phyloP scores from a whole-genome alignment of 306 rosid genomes.

The Amphicarpaea edgeworthii region DNA sequence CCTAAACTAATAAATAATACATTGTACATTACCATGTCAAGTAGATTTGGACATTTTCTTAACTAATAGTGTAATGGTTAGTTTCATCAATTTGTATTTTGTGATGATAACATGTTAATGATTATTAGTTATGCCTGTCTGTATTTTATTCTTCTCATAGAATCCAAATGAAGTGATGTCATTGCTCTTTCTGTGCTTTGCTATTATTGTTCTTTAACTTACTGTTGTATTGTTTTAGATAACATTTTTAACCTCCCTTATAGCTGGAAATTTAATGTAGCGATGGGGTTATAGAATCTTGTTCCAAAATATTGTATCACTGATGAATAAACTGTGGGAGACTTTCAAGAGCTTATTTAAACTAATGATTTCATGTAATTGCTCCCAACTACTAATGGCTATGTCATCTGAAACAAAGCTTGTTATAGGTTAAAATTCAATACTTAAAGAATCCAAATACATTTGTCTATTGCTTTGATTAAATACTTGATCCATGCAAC shows the following conservation, averaged over 20 bases:
- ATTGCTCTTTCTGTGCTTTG: conserved; percentile 1
- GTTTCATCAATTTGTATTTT: too few species aligned
- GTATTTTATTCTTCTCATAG: conserved; percentile 19
- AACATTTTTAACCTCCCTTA: conserved; percentile 36
- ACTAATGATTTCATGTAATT: neutral
- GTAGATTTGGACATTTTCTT: too few species aligned
- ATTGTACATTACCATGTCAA: conserved; percentile 3
- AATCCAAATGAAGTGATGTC: conserved; percentile 3
- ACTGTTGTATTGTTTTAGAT: conserved; percentile 10
- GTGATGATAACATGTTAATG: too few species aligned
- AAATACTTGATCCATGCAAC: neutral
- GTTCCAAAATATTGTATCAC: neutral
- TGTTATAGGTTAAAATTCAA: conserved; percentile 1
- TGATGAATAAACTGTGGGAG: neutral
- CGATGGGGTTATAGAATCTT: neutral
- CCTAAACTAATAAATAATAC: neutral
- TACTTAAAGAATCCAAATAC: neutral
- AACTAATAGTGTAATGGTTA: too few species aligned
- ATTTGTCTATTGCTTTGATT: conserved; percentile 9
- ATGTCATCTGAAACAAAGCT: neutral
- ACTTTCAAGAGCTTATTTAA: neutral
- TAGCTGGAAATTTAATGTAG: neutral
- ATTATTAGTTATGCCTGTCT: neutral
- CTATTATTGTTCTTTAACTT: neutral
- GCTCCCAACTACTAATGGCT: neutral